Evolutionary conservation across 139 green algal genomes (phyloP).

Genomic region (Asterochloris sp.): DNA sequence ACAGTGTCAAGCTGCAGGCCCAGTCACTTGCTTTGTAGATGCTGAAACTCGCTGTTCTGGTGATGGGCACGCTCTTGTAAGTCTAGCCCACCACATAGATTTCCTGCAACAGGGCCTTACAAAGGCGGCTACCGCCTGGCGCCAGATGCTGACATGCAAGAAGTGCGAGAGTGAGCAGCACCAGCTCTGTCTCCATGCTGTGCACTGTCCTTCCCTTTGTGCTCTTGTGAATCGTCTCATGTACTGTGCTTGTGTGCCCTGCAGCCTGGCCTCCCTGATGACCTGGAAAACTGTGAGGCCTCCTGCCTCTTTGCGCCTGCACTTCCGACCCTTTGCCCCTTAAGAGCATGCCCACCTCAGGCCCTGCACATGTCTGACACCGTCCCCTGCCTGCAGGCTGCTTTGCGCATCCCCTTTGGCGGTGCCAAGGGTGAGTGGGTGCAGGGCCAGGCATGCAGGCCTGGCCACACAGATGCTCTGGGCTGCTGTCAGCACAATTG

Average conservation of each 20-base stretch:
- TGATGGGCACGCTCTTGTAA: not conserved
- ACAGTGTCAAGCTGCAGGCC: not conserved
- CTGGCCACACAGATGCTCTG: not conserved
- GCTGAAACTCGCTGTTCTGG: too few relatives aligned
- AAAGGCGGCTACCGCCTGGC: constrained; percentile 84
- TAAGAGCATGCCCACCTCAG: too few relatives aligned
- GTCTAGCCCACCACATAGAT: constrained; percentile 18
- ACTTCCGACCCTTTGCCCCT: too few relatives aligned
- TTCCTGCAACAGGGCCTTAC: constrained; percentile 57
- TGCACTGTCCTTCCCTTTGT: too few relatives aligned
- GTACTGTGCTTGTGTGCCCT: not conserved
- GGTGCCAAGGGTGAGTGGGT: constrained; percentile 72
- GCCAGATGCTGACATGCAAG: constrained; percentile 71
- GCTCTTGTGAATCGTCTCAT: not conserved
- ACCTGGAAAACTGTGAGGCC: constrained; percentile 89
- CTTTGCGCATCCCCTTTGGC: constrained; percentile 95
- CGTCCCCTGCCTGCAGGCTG: not conserved
- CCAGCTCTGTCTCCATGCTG: too few relatives aligned
- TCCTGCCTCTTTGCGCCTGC: too few relatives aligned
- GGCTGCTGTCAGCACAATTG: not conserved
- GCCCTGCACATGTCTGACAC: too few relatives aligned
- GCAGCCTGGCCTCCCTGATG: constrained; percentile 64
- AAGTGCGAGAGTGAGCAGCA: constrained; percentile 51
- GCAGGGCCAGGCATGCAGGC: not conserved
- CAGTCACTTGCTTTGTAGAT: not conserved